Evolutionary conservation across 2,329 filamentous ascomycete species (phyloP).

Genomic region (Arachnopeziza araneosa): DNA sequence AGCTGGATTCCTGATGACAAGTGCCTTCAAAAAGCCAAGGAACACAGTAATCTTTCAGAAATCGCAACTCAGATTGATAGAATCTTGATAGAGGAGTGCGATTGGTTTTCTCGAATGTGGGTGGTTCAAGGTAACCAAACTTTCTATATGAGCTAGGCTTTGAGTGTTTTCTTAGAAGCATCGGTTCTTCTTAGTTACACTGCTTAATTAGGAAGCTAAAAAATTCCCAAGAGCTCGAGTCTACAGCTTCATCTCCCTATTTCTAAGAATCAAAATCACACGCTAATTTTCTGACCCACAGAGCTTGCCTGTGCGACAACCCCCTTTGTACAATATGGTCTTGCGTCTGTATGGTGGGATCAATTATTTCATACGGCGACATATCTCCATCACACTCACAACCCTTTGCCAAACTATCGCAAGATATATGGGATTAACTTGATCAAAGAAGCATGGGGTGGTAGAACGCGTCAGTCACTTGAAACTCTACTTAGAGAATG

Average conservation of each 20-base stretch:
- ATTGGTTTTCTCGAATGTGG: neutral
- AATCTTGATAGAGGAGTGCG: neutral
- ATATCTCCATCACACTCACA: neutral
- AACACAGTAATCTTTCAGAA: neutral
- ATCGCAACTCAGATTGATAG: neutral
- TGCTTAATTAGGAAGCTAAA: too few species aligned
- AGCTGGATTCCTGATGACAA: too few species aligned
- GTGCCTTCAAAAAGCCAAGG: neutral
- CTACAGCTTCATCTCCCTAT: neutral
- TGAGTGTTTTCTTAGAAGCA: too few species aligned
- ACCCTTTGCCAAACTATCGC: neutral
- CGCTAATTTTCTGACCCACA: neutral
- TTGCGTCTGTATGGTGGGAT: neutral
- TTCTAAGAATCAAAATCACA: neutral
- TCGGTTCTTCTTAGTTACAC: too few species aligned
- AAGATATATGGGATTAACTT: neutral
- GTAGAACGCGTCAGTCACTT: neutral
- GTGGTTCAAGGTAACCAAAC: neutral
- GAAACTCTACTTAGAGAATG: neutral
- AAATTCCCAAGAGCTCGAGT: too few species aligned
- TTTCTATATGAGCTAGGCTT: too few species aligned
- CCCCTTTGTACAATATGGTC: neutral
- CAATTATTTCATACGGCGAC: neutral
- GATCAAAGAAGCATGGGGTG: neutral
- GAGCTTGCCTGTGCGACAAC: neutral